Conservation (phyloP, 1,139 yeast genomes). For the Lodderomyces orthopsilosis region DNA sequence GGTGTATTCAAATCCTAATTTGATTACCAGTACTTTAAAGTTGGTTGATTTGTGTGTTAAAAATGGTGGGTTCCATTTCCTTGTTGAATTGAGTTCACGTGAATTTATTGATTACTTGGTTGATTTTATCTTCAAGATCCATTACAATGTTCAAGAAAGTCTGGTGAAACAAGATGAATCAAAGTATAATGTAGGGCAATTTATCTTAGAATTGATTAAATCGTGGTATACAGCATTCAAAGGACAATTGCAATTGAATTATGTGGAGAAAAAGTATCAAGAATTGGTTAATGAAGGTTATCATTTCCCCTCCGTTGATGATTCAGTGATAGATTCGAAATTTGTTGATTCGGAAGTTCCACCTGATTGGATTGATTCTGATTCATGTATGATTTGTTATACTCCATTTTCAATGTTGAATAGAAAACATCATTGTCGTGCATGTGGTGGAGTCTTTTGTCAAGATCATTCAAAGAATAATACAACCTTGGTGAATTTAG, state of each 20-base stretch:
- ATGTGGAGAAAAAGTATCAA: conserved; percentile 62
- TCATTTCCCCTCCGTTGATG: conserved; percentile 59
- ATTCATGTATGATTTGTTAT: conserved; percentile 93
- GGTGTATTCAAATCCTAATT: conserved; percentile 67
- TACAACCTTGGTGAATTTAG: conserved; percentile 74
- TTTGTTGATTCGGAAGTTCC: conserved; percentile 86
- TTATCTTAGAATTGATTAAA: conserved; percentile 64
- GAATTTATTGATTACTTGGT: conserved; percentile 82
- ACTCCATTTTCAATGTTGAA: conserved; percentile 74
- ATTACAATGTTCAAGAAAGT: conserved; percentile 32
- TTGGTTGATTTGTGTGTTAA: conserved; percentile 84
- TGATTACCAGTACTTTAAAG: conserved; percentile 70
- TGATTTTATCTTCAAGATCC: conserved; percentile 37
- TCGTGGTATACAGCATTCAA: conserved; percentile 77
- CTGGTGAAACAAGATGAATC: conserved; percentile 36
- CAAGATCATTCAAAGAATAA: conserved; percentile 75
- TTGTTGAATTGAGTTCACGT: conserved; percentile 74
- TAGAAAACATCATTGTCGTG: conserved; percentile 93
- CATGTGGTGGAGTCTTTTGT: conserved; percentile 95
- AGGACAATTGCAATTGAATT: conserved; percentile 62
- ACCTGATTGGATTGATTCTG: conserved; percentile 97
- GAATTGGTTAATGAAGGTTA: conserved; percentile 62
- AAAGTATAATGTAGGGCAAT: conserved; percentile 55
- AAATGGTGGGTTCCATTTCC: conserved; percentile 87
- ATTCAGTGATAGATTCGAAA: conserved; percentile 32